Percentiles rank a stretch among this genome's conserved stretches.
Conservation (phyloP, 2,329 filamentous ascomycete species). For the Aspergillus sp. region DNA sequence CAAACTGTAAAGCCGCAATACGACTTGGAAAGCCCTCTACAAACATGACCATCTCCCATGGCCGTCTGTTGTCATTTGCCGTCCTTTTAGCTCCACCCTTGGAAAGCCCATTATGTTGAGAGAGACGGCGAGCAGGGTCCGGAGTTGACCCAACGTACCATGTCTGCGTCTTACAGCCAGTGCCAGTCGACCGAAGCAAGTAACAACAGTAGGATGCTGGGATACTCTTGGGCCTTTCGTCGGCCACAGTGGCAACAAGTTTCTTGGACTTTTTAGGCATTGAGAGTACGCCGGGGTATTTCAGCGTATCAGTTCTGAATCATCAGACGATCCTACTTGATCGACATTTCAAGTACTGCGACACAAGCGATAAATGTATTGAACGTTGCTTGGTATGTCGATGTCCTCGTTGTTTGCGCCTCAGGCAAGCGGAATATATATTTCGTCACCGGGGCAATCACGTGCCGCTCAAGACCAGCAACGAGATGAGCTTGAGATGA, state of each 20-base stretch:
- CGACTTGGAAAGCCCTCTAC: constrained; percentile 88
- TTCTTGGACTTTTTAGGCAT: neutral
- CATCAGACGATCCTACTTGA: neutral
- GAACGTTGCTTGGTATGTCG: neutral
- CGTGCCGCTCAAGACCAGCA: neutral
- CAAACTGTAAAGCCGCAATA: constrained; percentile 85
- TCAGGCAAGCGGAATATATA: neutral
- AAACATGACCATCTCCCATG: constrained; percentile 89
- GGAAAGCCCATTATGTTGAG: constrained; percentile 86
- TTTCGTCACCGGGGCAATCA: constrained; percentile 12
- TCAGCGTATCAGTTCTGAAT: neutral
- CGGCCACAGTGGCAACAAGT: neutral
- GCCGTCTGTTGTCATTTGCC: constrained; percentile 68
- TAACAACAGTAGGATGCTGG: constrained; percentile 94
- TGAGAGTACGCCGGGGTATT: neutral
- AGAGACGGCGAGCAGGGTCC: constrained; percentile 79
- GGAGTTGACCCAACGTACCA: constrained; percentile 94
- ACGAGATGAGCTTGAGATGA: neutral
- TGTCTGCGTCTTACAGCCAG: constrained; percentile 61
- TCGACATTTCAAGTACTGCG: neutral
- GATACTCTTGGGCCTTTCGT: constrained; percentile 62
- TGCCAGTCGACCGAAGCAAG: constrained; percentile 75
- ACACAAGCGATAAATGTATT: neutral
- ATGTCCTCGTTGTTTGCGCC: neutral
- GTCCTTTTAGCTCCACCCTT: constrained; percentile 84